Evolutionary conservation across 2,329 filamentous ascomycete genomes (phyloP).

Genomic region (Trichocomaceae sp.): DNA sequence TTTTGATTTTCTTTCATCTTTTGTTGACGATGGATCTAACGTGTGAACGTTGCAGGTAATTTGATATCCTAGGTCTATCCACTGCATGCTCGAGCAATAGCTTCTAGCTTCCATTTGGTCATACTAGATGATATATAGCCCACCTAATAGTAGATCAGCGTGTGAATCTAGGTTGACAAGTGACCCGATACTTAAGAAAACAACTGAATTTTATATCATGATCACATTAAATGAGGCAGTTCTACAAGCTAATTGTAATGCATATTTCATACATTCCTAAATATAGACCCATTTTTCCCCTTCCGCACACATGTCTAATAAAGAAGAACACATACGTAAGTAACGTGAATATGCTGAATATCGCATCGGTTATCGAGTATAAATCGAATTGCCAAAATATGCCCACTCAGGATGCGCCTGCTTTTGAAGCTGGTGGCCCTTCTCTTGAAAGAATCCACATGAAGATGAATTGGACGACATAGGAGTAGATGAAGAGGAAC

Average conservation of each 20-base stretch:
- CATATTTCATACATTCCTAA: slow-evolving; percentile 9
- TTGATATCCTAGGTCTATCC: no score
- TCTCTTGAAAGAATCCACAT: slow-evolving; percentile 73
- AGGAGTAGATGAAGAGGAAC: slow-evolving; percentile 90
- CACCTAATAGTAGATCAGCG: background rate
- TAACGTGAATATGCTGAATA: background rate
- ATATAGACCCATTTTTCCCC: background rate
- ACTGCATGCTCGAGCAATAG: no score
- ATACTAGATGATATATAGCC: no score
- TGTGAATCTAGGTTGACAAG: background rate
- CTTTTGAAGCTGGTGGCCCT: slow-evolving; percentile 33
- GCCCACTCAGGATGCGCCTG: slow-evolving; percentile 4
- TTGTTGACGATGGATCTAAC: background rate
- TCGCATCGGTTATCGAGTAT: background rate
- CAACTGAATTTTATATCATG: background rate
- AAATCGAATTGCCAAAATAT: background rate
- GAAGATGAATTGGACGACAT: slow-evolving; percentile 85
- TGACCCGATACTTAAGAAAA: background rate
- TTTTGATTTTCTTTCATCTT: background rate
- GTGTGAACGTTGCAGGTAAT: background rate
- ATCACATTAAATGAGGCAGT: slow-evolving; percentile 1
- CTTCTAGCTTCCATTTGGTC: no score
- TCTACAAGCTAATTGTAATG: slow-evolving; percentile 2
- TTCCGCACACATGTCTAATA: background rate
- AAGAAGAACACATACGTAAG: no score